Conservation (phyloP, 2,329 filamentous ascomycete species). For the Apiospora kogelbergensis region DNA sequence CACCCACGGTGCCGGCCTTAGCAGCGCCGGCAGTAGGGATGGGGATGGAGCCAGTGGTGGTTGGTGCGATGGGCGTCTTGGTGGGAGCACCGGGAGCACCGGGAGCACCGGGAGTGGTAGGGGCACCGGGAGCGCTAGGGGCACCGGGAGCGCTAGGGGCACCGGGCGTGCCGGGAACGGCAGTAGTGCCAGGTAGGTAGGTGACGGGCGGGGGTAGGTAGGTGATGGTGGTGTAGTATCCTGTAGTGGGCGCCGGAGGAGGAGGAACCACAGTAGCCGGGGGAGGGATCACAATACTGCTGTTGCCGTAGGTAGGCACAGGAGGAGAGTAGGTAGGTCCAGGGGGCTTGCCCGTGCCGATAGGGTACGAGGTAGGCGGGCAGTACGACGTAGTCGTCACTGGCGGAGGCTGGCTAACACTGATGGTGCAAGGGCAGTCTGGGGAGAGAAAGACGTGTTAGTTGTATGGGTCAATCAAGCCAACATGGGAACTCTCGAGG, state of each 20-base stretch:
- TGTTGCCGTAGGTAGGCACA: constrained; percentile 14
- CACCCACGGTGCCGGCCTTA: constrained; percentile 34
- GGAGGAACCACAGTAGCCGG: constrained; percentile 9
- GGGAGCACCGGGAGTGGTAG: background rate
- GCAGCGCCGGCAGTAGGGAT: constrained; percentile 39
- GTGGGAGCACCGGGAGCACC: constrained; percentile 18
- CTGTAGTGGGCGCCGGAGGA: constrained; percentile 17
- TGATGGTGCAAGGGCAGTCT: constrained; percentile 50
- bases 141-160: background rate
- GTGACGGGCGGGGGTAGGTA: constrained; percentile 24
- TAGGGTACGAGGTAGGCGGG: constrained; percentile 15
- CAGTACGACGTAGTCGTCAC: constrained; percentile 28
- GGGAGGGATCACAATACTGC: background rate
- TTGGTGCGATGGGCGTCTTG: constrained; percentile 29
- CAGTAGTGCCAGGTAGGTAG: constrained; percentile 20
- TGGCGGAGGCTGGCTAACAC: constrained; percentile 31
- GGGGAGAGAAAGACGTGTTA: constrained; percentile 23
- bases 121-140: background rate
- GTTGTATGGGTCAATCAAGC: background rate
- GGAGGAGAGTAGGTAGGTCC: constrained; percentile 6
- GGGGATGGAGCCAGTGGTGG: constrained; percentile 23
- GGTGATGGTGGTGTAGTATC: constrained; percentile 20
- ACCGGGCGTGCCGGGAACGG: constrained; percentile 6
- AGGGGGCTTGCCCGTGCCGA: constrained; percentile 14
- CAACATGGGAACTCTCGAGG: background rate